Conservation (phyloP, 441 rosid genomes). For the Manihot esculenta region DNA sequence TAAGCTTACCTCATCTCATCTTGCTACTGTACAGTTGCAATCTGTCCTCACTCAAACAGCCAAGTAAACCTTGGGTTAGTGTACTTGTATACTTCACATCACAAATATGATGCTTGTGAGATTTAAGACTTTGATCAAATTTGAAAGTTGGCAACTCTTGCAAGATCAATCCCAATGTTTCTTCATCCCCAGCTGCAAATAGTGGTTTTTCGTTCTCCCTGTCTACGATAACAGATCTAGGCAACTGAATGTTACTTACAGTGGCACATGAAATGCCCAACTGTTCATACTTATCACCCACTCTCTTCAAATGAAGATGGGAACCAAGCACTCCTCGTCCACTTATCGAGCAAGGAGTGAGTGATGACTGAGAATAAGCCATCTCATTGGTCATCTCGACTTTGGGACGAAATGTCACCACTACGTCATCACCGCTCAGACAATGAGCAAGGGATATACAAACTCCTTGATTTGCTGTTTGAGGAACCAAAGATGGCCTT, state of each 20-base stretch:
- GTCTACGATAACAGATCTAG: constrained; percentile 60
- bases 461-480: constrained; percentile 61
- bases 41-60: constrained; percentile 61
- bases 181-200: constrained; percentile 69
- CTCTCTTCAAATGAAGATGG: constrained; percentile 62
- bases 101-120: constrained; percentile 49
- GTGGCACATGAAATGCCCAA: constrained; percentile 43
- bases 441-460: constrained; percentile 77
- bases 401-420: constrained; percentile 80
- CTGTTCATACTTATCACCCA: constrained; percentile 39
- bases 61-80: constrained; percentile 42
- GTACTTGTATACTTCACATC: constrained; percentile 53
- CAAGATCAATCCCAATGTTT: constrained; percentile 46
- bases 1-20: constrained; percentile 23
- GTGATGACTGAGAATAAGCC: constrained; percentile 39
- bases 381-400: constrained; percentile 42
- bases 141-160: constrained; percentile 67
- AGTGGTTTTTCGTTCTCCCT: constrained; percentile 36
- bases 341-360: constrained; percentile 38
- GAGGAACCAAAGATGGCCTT: constrained; percentile 60
- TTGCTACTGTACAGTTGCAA: constrained; percentile 55
- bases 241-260: constrained; percentile 64
- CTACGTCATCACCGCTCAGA: constrained; percentile 48
- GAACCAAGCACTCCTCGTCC: constrained; percentile 56
- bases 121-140: constrained; percentile 40